A percentile compares a stretch with the other conserved stretches of the same genome.
Evolutionary conservation across 495 filamentous ascomycete genomes (phyloP).

Genomic region (Neurospora hispaniola): DNA sequence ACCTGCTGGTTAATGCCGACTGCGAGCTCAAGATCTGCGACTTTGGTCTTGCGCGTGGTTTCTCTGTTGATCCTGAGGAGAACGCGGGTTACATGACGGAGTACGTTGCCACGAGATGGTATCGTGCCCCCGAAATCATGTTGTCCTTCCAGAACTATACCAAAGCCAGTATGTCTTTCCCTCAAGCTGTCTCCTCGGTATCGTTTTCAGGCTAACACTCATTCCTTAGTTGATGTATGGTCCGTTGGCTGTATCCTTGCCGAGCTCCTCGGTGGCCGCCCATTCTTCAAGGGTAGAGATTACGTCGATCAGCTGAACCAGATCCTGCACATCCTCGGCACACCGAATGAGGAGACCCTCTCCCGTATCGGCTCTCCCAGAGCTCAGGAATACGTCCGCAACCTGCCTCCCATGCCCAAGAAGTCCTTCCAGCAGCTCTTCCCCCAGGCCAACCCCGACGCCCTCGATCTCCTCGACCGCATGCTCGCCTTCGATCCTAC

Average conservation of each 20-base stretch:
- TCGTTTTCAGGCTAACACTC: background rate
- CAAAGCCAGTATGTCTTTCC: slow-evolving; percentile 76
- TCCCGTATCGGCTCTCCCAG: slow-evolving; percentile 89
- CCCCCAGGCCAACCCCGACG: slow-evolving; percentile 91
- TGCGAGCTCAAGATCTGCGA: slow-evolving; percentile 99
- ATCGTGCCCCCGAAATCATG: slow-evolving; percentile 98
- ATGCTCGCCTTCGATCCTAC: slow-evolving; percentile 98
- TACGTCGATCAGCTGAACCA: slow-evolving; percentile 99
- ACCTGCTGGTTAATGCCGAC: slow-evolving; percentile 94
- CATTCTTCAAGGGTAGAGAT: slow-evolving; percentile 98
- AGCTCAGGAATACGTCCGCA: slow-evolving; percentile 96
- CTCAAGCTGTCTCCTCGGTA: background rate
- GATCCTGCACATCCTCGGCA: slow-evolving; percentile 95
- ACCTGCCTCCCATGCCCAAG: slow-evolving; percentile 93
- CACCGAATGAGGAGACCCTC: slow-evolving; percentile 89
- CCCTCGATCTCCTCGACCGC: slow-evolving; percentile 83
- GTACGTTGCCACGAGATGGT: slow-evolving; percentile 98
- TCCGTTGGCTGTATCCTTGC: slow-evolving; percentile 97
- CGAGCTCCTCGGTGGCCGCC: slow-evolving; percentile 88
- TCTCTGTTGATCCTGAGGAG: slow-evolving; percentile 94
- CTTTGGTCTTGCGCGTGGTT: slow-evolving; percentile 91
- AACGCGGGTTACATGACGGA: slow-evolving; percentile 99
- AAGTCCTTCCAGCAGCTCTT: slow-evolving; percentile 79
- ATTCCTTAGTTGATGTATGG: slow-evolving; percentile 83
- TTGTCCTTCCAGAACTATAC: slow-evolving; percentile 99